These are phyloP conservation scores for Isatis lusitanica DNA, from an alignment of 441 rosid species.

Conservation along the genomic window DNA sequence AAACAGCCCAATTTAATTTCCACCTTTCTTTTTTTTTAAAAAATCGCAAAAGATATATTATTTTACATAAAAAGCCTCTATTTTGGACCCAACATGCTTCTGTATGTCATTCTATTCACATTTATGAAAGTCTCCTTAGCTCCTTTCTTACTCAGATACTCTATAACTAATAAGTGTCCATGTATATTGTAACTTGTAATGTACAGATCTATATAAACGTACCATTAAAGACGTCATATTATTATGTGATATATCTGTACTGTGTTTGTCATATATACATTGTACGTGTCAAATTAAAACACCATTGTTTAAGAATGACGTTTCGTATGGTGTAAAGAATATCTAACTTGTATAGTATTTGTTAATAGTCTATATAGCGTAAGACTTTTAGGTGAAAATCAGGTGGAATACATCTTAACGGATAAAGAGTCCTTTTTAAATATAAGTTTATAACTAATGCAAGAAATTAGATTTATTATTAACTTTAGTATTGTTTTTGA, in stretches of 20 bases:
- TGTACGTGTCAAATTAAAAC: background rate
- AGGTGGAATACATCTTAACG: background rate
- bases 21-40: background rate
- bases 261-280: background rate
- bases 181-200: background rate
- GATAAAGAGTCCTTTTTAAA: background rate
- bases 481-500: background rate
- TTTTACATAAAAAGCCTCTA: constrained; percentile 54
- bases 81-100: constrained; percentile 63
- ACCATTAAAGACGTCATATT: background rate
- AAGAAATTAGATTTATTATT: background rate
- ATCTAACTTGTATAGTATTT: background rate
- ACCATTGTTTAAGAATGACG: background rate
- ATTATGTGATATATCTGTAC: background rate
- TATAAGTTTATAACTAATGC: background rate
- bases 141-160: constrained; percentile 29
- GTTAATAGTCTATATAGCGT: background rate
- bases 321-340: background rate
- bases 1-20: constrained; percentile 12
- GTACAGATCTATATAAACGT: background rate
- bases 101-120: constrained; percentile 34
- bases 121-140: constrained; percentile 27
- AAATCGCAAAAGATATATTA: constrained; percentile 25
- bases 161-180: constrained; percentile 7
- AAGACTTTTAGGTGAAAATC: background rate